Conservation (phyloP, 192 early-diverging fungal genomes). For the Rhizophlyctis rosea region DNA sequence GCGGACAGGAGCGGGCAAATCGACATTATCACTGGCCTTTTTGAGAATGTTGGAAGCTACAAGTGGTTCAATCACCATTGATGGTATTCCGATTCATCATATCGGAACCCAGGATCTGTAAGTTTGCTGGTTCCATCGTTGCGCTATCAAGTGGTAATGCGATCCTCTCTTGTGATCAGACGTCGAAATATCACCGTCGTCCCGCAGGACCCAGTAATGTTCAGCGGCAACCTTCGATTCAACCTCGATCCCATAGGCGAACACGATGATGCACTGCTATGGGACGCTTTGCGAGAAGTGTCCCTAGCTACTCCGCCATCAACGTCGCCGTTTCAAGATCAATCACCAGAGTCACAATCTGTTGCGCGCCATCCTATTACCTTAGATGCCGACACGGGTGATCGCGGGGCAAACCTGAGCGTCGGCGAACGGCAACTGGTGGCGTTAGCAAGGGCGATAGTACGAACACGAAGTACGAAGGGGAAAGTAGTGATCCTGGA, state of each 20-base stretch:
- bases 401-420: conserved; percentile 40
- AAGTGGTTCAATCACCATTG: conserved; percentile 64
- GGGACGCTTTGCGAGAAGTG: conserved; percentile 51
- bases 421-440: conserved; percentile 80
- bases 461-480: too few species aligned
- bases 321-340: too few species aligned
- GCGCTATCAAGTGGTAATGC: conserved; percentile 77
- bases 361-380: too few species aligned
- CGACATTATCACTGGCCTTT: conserved; percentile 62
- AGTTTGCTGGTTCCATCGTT: conserved; percentile 73
- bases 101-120: conserved; percentile 78
- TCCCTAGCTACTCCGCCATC: too few species aligned
- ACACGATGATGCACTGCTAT: conserved; percentile 53
- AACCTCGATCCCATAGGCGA: conserved; percentile 70
- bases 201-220: conserved; percentile 82
- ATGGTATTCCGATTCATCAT: conserved; percentile 75
- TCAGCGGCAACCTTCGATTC: conserved; percentile 38
- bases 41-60: conserved; percentile 71
- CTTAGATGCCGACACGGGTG: conserved; percentile 50
- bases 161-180: too few species aligned
- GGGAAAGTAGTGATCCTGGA: conserved; percentile 75
- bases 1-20: conserved; percentile 51
- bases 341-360: too few species aligned
- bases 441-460: conserved; percentile 57
- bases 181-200: conserved; percentile 80